These are phyloP conservation scores for Lunularia cruciata DNA, from an alignment of 225 moss, liverwort and hornwort genomes.

Conservation along the genomic window DNA sequence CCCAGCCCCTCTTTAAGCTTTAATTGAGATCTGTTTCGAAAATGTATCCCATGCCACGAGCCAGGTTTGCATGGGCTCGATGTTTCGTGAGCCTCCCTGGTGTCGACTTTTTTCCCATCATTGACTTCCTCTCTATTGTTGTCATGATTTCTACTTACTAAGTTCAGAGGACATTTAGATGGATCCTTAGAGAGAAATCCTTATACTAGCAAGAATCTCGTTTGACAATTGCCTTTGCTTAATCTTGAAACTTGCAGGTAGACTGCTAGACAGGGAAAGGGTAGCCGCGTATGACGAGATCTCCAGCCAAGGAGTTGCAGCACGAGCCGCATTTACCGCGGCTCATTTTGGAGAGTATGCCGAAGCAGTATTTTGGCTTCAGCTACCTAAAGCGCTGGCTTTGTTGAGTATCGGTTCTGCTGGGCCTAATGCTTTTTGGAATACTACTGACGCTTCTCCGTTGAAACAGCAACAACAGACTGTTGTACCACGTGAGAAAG, in stretches of 20 bases:
- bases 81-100: too few species aligned
- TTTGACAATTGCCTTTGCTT: too few species aligned
- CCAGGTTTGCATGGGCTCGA: too few species aligned
- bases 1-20: too few species aligned
- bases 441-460: conserved; percentile 24
- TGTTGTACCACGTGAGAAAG: conserved; percentile 11
- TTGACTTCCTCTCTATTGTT: too few species aligned
- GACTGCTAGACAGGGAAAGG: conserved; percentile 86
- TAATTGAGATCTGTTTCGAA: too few species aligned
- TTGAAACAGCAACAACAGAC: conserved; percentile 19
- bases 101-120: too few species aligned
- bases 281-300: conserved; percentile 61
- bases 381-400: conserved; percentile 88
- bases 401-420: conserved; percentile 83
- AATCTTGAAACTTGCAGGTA: conserved; percentile 78
- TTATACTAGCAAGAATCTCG: too few species aligned
- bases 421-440: conserved; percentile 83
- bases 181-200: too few species aligned
- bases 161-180: too few species aligned
- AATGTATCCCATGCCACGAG: too few species aligned
- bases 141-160: too few species aligned
- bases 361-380: conserved; percentile 94
- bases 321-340: conserved; percentile 93
- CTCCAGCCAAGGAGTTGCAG: conserved; percentile 78
- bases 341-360: conserved; percentile 97